Base-by-base conservation (phyloP, 192 early-diverging fungal genomes). In the Spizellomyces sp. region DNA sequence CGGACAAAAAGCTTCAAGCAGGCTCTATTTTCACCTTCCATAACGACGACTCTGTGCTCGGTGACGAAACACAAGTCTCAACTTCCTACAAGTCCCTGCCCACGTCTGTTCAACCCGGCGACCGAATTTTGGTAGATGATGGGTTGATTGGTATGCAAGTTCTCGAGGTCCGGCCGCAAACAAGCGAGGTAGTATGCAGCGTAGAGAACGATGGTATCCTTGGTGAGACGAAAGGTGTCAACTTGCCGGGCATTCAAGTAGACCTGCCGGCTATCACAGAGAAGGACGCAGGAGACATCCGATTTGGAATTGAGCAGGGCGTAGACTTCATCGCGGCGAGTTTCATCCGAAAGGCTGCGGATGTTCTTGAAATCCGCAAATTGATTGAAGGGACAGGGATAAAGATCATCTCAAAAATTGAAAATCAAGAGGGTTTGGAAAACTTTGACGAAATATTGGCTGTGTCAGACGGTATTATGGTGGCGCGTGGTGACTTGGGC, bases 391-490 rank as follows among this genome's bases (percentile, higher is more conserved):
- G 93, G 58, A 90, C 88, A 41, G 74, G 74, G 48, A 98, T 98
- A 87, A 92, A 93, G 85, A 95, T 98, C 70, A 95, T 99, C 60
- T 87, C 89, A 76, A 99, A 99, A 87, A 98, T 99, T 72, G 97
- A 99, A 83, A 95, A 92, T 73, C 94, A 95, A 74, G 94, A 99
- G 84, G 97, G 96, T 68, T 89, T 99, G 44, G 87, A 92, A 80
- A 98, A 99, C 87, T 98, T 99, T 92, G 97, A 98, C 81, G 96
- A 95, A 70, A 99, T 99, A 74, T 82, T 99, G 52, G 81, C 73
- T 43, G 96, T 90, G 58, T 91, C 94, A 15, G 97, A 99, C 81
- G 97, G 96, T 66, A 90, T 99, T 65, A 99, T 99, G 97, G 92
- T 98, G 79, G 97, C 97, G 48, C 94, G 97, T 81, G 97, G 97